A percentile compares a stretch with the other conserved stretches of the same genome.
These are phyloP conservation scores for Carex littledalei DNA, from an alignment of 176 grass and related monocot genomes.

Conservation along the genomic window DNA sequence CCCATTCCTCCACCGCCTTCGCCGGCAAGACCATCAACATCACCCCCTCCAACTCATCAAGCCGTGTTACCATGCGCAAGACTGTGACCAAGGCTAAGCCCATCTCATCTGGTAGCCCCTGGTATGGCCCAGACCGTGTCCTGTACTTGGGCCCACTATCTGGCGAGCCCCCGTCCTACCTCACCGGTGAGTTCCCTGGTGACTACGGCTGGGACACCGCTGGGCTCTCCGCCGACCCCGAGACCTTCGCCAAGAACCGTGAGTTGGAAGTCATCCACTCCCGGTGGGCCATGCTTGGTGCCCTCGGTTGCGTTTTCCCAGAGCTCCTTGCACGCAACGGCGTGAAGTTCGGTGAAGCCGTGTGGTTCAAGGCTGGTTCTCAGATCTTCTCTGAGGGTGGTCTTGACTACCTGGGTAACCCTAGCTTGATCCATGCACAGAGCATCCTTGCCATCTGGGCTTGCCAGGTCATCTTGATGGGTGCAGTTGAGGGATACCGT, in stretches of 20 bases:
- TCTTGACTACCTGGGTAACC: constrained; percentile 90
- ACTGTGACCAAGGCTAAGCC: constrained; percentile 32
- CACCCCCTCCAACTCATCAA: constrained; percentile 20
- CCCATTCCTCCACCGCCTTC: constrained; percentile 45
- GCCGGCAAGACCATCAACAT: constrained; percentile 40
- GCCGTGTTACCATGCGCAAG: constrained; percentile 67
- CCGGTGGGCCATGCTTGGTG: constrained; percentile 88
- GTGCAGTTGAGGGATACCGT: constrained; percentile 85
- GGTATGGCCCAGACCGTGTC: constrained; percentile 83
- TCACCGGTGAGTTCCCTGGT: constrained; percentile 79
- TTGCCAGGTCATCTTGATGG: constrained; percentile 76
- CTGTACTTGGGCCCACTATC: constrained; percentile 76
- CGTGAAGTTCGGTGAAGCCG: constrained; percentile 77
- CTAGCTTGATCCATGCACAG: constrained; percentile 74
- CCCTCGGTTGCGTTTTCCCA: constrained; percentile 82
- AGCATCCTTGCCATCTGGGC: constrained; percentile 95
- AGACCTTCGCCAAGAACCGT: constrained; percentile 91
- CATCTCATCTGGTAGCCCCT: constrained; percentile 45
- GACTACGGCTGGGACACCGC: constrained; percentile 95
- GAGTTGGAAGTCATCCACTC: constrained; percentile 86
- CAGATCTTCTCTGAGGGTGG: constrained; percentile 93
- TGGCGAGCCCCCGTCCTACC: constrained; percentile 69
- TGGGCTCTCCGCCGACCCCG: constrained; percentile 57
- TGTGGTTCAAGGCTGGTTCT: constrained; percentile 88
- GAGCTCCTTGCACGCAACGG: constrained; percentile 82